phyloP scores from a whole-genome alignment of 2,329 filamentous ascomycete genomes.

The Fusarium foetens region DNA sequence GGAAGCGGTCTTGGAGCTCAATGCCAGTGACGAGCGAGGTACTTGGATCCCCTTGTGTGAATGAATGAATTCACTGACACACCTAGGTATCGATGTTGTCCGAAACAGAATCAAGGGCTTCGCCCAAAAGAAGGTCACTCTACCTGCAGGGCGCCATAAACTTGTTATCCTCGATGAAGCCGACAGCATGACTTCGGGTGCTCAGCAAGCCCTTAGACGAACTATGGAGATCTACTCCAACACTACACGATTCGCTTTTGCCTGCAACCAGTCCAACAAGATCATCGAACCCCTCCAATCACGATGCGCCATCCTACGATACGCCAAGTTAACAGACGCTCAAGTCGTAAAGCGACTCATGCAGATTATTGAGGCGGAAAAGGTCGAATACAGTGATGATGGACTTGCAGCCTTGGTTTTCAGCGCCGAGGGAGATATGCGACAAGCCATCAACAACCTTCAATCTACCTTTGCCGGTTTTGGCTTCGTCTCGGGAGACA shows the following conservation, averaged over 20 bases:
- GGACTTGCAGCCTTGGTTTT: conserved; percentile 96
- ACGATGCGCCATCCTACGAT: conserved; percentile 93
- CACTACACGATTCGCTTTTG: conserved; percentile 96
- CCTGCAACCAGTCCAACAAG: conserved; percentile 98
- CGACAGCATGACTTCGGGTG: conserved; percentile 97
- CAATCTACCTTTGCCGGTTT: conserved; percentile 95
- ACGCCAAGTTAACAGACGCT: conserved; percentile 88
- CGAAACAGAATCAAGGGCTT: conserved; percentile 98
- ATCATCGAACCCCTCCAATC: conserved; percentile 99
- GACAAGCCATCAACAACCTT: conserved; percentile 98
- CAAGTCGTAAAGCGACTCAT: conserved; percentile 91
- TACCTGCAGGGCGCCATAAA: conserved; percentile 91
- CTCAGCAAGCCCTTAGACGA: conserved; percentile 91
- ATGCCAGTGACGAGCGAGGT: conserved; percentile 95
- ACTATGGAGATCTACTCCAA: conserved; percentile 99
- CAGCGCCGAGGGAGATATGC: conserved; percentile 97
- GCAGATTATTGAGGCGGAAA: conserved; percentile 93
- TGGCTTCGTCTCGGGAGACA: conserved; percentile 96
- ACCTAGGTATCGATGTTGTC: conserved; percentile 89
- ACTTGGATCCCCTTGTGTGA: background rate
- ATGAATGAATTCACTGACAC: background rate
- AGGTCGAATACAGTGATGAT: conserved; percentile 90
- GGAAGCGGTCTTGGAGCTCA: conserved; percentile 95
- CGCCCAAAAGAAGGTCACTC: conserved; percentile 97
- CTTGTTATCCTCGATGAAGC: conserved; percentile 97